Base-by-base conservation (phyloP, 345 rosid genomes). In the Hibiscus mutabilis region DNA sequence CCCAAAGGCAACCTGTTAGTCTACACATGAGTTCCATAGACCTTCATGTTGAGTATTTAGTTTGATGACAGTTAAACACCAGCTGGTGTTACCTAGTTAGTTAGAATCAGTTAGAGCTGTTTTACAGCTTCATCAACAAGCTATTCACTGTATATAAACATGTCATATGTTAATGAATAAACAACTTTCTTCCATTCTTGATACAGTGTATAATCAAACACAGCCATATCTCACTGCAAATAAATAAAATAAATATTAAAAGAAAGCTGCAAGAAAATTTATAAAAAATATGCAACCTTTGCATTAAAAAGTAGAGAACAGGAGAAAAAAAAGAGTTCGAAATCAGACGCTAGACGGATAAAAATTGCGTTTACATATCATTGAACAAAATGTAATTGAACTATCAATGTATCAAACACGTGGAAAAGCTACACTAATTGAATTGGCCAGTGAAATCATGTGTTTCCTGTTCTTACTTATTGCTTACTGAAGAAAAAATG, bases 1-100 rank as follows among this genome's bases (percentile, higher is more conserved):
- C 79, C 98, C 98, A 71, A 93, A 93, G 22, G 92, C 92, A 78
- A 93, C 97, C n/a, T 25, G 27, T 25, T 25, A 25, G 27, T 25
- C 27, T 25, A 25, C 27, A 25, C 27, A 25, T 25, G 27, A 25
- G 27, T 25, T 25, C 27, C 27, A 25, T 25, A 25, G 27, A 25
- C 27, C 27, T 25, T 25, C 27, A 25, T 25, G 27, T 25, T 25
- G 27, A 25, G 27, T 25, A 25, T 25, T 25, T 25, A 25, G 27
- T 25, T 25, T 25, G 27, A 25, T 25, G 27, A 25, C 27, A 25
- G 27, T 25, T 25, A 25, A 25, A 25, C 27, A 25, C 27, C 27
- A 25, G 27, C 27, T 25, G 27, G 27, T 25, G 27, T 25, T 25
- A 25, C 27, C 27, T 25, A 25, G 27, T 25, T 25, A 25, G 27